These are phyloP conservation scores for Euphorbia lathyris DNA, from an alignment of 345 rosid species.

Conservation along the genomic window DNA sequence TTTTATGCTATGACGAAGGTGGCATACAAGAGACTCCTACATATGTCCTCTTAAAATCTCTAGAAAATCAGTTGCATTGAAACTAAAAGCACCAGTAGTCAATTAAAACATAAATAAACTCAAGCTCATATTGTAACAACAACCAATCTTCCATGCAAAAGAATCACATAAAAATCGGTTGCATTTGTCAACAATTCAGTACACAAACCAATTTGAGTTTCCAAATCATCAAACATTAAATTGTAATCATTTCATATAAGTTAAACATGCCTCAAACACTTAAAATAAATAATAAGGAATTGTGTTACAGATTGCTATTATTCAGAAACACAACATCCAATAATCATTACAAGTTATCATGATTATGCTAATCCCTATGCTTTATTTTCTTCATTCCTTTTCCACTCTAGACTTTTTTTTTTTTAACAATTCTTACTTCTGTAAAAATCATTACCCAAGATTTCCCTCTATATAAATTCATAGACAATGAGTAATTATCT, in stretches of 20 bases:
- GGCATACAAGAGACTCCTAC: slow-evolving; percentile 95
- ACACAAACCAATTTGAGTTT: too few relatives aligned
- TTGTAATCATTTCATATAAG: too few relatives aligned
- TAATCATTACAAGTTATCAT: neutral
- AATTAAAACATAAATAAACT: neutral
- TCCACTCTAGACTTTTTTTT: neutral
- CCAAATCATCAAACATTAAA: too few relatives aligned
- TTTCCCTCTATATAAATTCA: slow-evolving; percentile 76
- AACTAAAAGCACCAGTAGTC: slow-evolving; percentile 32
- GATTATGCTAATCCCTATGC: neutral
- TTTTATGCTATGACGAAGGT: slow-evolving; percentile 57
- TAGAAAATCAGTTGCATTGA: slow-evolving; percentile 80
- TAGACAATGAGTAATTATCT: slow-evolving; percentile 69
- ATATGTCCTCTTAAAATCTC: slow-evolving; percentile 76
- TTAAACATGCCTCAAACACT: too few relatives aligned
- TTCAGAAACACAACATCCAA: too few relatives aligned
- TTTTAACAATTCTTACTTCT: slow-evolving; percentile 54
- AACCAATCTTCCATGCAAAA: neutral
- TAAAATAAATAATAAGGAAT: too few relatives aligned
- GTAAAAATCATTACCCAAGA: slow-evolving; percentile 76
- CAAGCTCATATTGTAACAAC: neutral
- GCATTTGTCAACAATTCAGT: too few relatives aligned
- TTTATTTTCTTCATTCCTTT: neutral
- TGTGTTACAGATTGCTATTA: too few relatives aligned
- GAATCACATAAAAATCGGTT: neutral